phyloP scores from a whole-genome alignment of 768 basidiomycete species.

The Trametes coccinea region DNA sequence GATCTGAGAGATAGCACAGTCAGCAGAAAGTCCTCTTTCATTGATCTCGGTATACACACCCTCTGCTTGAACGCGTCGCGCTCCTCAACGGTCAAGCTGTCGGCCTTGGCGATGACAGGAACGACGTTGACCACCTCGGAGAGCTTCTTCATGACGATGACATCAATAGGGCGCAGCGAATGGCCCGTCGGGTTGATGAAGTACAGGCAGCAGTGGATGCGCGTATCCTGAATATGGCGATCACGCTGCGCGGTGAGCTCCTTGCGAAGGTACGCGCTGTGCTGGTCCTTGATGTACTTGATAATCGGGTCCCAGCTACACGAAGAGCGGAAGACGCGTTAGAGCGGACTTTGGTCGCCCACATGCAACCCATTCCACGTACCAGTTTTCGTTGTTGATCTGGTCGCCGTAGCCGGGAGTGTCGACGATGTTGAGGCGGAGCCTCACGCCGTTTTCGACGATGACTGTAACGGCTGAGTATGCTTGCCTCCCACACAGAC shows the following conservation, averaged over 20 bases:
- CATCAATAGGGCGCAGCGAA: slow-evolving; percentile 92
- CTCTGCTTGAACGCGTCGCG: slow-evolving; percentile 90
- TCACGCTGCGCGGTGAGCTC: slow-evolving; percentile 99
- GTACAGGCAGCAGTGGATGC: slow-evolving; percentile 97
- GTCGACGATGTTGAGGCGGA: slow-evolving; percentile 96
- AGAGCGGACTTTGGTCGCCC: not conserved
- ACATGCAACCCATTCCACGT: slow-evolving; percentile 25
- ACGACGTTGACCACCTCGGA: slow-evolving; percentile 99
- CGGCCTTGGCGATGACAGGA: slow-evolving; percentile 98
- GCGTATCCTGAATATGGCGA: slow-evolving; percentile 96
- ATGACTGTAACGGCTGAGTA: slow-evolving; percentile 61
- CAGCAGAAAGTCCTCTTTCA: not conserved
- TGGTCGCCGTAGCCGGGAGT: slow-evolving; percentile 99
- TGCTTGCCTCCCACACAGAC: not conserved
- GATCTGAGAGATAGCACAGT: slow-evolving; percentile 52
- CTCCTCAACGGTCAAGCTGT: slow-evolving; percentile 92
- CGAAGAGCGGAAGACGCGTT: slow-evolving; percentile 1
- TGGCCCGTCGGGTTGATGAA: slow-evolving; percentile 99
- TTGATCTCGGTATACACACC: slow-evolving; percentile 42
- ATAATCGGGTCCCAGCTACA: slow-evolving; percentile 96
- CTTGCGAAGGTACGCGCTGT: slow-evolving; percentile 97
- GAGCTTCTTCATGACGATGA: slow-evolving; percentile 98
- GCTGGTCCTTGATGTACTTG: slow-evolving; percentile 99
- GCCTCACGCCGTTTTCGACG: slow-evolving; percentile 91
- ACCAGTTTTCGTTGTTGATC: slow-evolving; percentile 99